Evolutionary conservation across 129 eudicot species (phyloP), one percentile per base, ranked within the genome.

Genomic region (Rutidosis leptorrhynchoides): DNA sequence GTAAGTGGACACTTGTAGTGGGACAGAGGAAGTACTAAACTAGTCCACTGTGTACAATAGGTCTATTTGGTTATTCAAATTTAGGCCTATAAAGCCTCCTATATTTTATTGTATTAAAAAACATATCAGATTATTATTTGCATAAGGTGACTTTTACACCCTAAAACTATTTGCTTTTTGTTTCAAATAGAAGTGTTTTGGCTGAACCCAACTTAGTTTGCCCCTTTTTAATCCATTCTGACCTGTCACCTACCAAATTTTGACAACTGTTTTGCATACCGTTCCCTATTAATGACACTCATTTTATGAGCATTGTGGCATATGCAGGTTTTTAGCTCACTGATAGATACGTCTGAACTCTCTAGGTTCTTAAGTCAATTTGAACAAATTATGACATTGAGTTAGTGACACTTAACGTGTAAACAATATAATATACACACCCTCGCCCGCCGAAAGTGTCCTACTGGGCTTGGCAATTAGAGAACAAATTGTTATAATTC

Each of bases 381-480:
- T 7, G 12, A 49, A 49, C 55, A 49, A 49, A 49, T 17, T n/a
- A 19, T 49, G 24, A 17, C 55, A 49, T 40, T 40, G 3, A 19
- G 16, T 15, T 16, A 32, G 25, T 17, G 24, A 14, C 21, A 6
- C 35, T 27, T 33, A 57, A 30, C 26, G 21, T n/a, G 21, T 48
- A 48, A 28, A 66, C 32, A 53, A 52, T 19, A 15, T 14, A 67
- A 67, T 21, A 53, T n/a, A n/a, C n/a, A n/a, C n/a, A n/a, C n/a
- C n/a, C n/a, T n/a, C n/a, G n/a, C n/a, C n/a, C n/a, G n/a, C n/a
- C n/a, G 46, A 40, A 11, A 11, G 16, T 40, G 5, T 40, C 5
- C 46, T 40, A 11, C 46, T 40, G 46, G 5, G 46, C 5, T 10
- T 12, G 46, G 46, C 46, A 40, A 14, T 40, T 11, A 16, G n/a